These are phyloP conservation scores for Rhododendron molle DNA, from an alignment of 148 eudicot species.

Conservation along the genomic window DNA sequence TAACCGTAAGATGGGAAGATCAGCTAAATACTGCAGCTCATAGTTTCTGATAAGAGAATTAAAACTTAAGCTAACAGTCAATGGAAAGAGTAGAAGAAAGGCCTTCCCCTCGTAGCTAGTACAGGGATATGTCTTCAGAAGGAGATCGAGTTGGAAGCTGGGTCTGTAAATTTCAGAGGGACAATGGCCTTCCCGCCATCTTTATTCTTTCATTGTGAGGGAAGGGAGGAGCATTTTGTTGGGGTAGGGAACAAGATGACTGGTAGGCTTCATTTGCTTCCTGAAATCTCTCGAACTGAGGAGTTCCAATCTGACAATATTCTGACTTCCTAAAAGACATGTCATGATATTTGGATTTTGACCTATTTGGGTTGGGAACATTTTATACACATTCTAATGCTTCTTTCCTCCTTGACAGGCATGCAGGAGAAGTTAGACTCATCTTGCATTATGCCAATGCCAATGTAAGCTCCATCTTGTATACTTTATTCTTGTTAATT, in stretches of 20 bases:
- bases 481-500: neutral
- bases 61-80: neutral
- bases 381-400: neutral
- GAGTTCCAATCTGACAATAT: neutral
- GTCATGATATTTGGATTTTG: neutral
- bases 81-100: neutral
- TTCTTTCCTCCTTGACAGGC: slow-evolving; percentile 30
- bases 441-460: slow-evolving; percentile 71
- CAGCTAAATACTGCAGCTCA: neutral
- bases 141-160: neutral
- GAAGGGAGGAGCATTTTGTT: neutral
- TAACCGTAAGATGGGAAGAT: neutral
- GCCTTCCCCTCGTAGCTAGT: neutral
- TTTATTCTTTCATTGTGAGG: neutral
- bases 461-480: slow-evolving; percentile 39
- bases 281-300: neutral
- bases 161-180: neutral
- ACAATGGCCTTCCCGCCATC: neutral
- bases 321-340: neutral
- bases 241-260: neutral
- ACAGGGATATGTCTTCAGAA: neutral
- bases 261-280: neutral
- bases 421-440: slow-evolving; percentile 88
- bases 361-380: neutral
- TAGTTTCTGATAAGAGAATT: neutral